Evolutionary conservation across 306 rosid species (phyloP).

Genomic region (Rubus idaeus): DNA sequence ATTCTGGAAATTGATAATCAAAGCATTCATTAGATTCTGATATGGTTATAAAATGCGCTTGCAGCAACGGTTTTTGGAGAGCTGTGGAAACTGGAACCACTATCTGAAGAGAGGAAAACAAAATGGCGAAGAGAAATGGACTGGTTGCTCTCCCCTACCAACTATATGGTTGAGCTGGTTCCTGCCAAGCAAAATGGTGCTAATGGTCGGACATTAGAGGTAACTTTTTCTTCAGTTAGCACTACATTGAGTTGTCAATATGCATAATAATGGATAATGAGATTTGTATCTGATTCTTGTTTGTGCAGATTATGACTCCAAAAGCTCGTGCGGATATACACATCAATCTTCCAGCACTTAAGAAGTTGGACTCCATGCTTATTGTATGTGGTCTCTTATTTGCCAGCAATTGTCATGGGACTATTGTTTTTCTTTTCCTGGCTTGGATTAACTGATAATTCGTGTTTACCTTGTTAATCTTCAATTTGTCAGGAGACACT

Average conservation of each 20-base stretch:
- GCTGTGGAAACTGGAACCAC: conserved; percentile 93
- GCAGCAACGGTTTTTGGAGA: conserved; percentile 88
- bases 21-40: conserved; percentile 8
- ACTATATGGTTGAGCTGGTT: conserved; percentile 93
- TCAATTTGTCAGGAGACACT: conserved; percentile 59
- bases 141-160: conserved; percentile 91
- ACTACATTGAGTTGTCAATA: neutral
- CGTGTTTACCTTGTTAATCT: conserved; percentile 12
- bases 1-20: neutral
- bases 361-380: conserved; percentile 93
- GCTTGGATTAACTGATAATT: neutral
- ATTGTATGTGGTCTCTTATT: conserved; percentile 59
- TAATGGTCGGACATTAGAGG: conserved; percentile 83
- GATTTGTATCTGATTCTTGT: conserved; percentile 23
- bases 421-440: neutral
- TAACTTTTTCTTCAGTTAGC: conserved; percentile 32
- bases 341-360: conserved; percentile 93
- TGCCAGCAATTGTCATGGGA: conserved; percentile 17
- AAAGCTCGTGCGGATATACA: conserved; percentile 89
- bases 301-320: conserved; percentile 84
- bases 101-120: conserved; percentile 67
- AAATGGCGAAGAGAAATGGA: conserved; percentile 88
- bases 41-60: conserved; percentile 18
- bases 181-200: conserved; percentile 87
- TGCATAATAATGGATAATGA: neutral